A percentile compares a stretch with the other conserved stretches of the same genome.
These are phyloP conservation scores for Pythium biforme DNA, from an alignment of 352 stramenopile species.

Conservation along the genomic window DNA sequence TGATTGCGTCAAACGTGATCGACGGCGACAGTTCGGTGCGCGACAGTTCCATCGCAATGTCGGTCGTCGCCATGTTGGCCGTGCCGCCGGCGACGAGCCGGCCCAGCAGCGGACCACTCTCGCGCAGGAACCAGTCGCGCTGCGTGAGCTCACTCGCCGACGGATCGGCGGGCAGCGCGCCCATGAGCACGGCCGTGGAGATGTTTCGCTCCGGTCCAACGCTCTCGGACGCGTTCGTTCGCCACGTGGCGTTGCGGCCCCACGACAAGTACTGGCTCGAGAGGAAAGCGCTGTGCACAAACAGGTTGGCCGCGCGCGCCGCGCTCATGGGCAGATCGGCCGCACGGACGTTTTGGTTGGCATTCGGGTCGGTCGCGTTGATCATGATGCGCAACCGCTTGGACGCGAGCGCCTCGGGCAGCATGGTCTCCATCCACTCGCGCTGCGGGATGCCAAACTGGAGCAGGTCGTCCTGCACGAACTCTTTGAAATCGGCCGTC, in stretches of 20 bases:
- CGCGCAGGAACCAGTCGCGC: slow-evolving; percentile 6
- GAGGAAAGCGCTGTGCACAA: neutral
- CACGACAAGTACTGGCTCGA: neutral
- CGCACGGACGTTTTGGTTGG: slow-evolving; percentile 3
- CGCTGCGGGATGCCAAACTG: slow-evolving; percentile 7
- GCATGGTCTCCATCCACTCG: slow-evolving; percentile 16
- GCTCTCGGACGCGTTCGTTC: too few species aligned
- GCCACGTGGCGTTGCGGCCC: neutral
- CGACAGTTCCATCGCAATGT: slow-evolving; percentile 19
- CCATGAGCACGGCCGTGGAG: neutral
- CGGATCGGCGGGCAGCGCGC: neutral
- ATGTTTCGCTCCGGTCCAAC: neutral
- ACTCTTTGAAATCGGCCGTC: neutral
- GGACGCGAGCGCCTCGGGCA: slow-evolving; percentile 8
- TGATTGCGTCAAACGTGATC: slow-evolving; percentile 17
- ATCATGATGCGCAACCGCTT: slow-evolving; percentile 1
- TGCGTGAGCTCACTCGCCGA: slow-evolving; percentile 1
- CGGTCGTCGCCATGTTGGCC: slow-evolving; percentile 2
- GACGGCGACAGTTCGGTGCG: slow-evolving; percentile 9
- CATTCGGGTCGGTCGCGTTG: slow-evolving; percentile 6
- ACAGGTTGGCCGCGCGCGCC: slow-evolving; percentile 12
- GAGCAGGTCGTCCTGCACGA: slow-evolving; percentile 8
- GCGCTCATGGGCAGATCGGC: slow-evolving; percentile 14
- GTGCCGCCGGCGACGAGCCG: neutral
- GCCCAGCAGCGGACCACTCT: neutral